Evolutionary conservation across 2,329 filamentous ascomycete genomes (phyloP), one percentile per base, ranked within the genome.

Genomic region (Talaromyces sp.): DNA sequence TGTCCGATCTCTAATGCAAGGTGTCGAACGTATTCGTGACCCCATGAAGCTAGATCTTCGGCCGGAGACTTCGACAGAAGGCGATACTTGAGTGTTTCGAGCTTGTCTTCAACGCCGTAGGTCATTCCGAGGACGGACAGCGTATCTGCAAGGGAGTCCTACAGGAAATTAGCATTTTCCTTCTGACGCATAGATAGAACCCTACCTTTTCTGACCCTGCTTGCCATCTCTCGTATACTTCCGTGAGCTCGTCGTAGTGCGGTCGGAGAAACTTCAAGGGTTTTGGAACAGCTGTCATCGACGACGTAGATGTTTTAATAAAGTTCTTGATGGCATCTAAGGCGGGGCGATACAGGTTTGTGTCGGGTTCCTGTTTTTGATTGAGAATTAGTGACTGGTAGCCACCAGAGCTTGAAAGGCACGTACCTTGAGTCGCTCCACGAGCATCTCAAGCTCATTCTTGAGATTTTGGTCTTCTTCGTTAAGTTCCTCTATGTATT

Each of bases 391-490:
- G 64, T 33, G 31, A 27, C 3, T 56, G 47, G 8, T 63, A 27
- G 52, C 33, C 31, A 24, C 24, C 27, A 4, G 24, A 45, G 35
- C 41, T 24, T 59, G 41, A 16, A 2, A 2, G 35, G n/a, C 50
- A 43, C 81, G 73, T 82, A 96, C 93, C 78, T 91, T 91, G 85
- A 99, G 84, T 75, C 95, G 88, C 82, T 99, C 95, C 9, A 97
- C 94, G 61, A 99, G 87, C 93, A 98, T 96, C 71, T 99, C 95
- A 68, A 99, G 88, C 81, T 99, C 95, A 75, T 86, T 93, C 84
- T 99, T 99, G 75, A 99, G 88, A 83, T 98, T 93, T 81, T 98
- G 93, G 71, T 99, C 95, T 79, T 99, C 95, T 75, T 99, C 95
- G 75, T 86, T 99, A 72, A 99, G 89, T 81, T 99, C 95, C 81